Evolutionary conservation across 2,329 filamentous ascomycete genomes (phyloP), one percentile per base, ranked within the genome.

Genomic region (Epicoccum nigrum): DNA sequence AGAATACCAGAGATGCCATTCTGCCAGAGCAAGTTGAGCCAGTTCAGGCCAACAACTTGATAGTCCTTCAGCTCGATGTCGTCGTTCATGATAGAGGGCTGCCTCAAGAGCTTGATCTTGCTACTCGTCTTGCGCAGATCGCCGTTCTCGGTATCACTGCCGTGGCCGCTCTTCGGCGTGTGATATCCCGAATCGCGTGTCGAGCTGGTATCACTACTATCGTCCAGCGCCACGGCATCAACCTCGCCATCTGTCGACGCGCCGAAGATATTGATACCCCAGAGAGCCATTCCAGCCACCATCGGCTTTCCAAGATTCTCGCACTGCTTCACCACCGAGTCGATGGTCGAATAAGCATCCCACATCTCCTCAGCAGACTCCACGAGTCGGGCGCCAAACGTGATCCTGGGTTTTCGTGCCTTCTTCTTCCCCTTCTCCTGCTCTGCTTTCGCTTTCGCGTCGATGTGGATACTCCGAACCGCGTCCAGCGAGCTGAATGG

Each of bases 11-110:
- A 93, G 43, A 95, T 83, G 21, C 86, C 81, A 51, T 89, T 86
- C 44, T 86, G 81, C 76, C 91, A 96, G 12, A 99, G 81, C 37
- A 97, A 76, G 47, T 87, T 86, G 67, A 99, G 83, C 94, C 94
- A 99, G 69, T 97, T 97, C 43, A 99, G 82, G 4, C 94, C 94
- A 23, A 96, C 91, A 16, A 97, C 77, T 70, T 99, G 94, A 67
- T 97, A 97, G 28, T 94, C 87, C 69, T 97, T 97, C 79, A 99
- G 86, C 31, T 83, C 79, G 48, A 93, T 83, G 46, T 89, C 83
- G 0, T 87, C 81, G 23, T 84, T 83, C 89, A 99, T 94, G 44
- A 87, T 83, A 4, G 80, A 75, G 0, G 94, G 94, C 70, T 97
- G 90, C 27, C 81, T 75, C 32, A 87, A 74, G 44, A 83, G 78